A percentile compares a stretch with the other conserved stretches of the same genome.
These are phyloP conservation scores for Metschnikowia sp. DNA, from an alignment of 805 yeast species.

Conservation along the genomic window DNA sequence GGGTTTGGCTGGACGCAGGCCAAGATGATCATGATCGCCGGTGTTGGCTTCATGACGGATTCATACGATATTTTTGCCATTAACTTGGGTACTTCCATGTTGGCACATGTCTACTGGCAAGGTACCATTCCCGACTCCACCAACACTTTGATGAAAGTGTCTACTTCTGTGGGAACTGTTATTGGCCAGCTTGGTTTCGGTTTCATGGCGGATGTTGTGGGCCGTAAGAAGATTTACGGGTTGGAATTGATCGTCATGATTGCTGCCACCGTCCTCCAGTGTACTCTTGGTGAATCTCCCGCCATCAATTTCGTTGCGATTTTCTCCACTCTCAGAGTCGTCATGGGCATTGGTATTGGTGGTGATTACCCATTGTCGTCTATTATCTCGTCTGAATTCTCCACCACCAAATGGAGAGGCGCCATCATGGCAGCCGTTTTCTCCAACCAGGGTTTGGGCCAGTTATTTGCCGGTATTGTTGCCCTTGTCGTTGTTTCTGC, in stretches of 20 bases:
- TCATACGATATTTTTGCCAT: slow-evolving; percentile 91
- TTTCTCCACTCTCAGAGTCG: slow-evolving; percentile 71
- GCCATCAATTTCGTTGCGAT: slow-evolving; percentile 73
- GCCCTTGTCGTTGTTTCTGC: slow-evolving; percentile 74
- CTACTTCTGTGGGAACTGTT: slow-evolving; percentile 92
- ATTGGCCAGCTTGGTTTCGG: slow-evolving; percentile 89
- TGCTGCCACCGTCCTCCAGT: slow-evolving; percentile 72
- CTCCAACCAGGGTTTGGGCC: slow-evolving; percentile 97
- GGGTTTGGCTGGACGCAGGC: slow-evolving; percentile 79
- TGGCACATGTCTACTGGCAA: slow-evolving; percentile 71
- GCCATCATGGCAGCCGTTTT: slow-evolving; percentile 96
- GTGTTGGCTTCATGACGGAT: slow-evolving; percentile 93
- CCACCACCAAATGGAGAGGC: slow-evolving; percentile 97
- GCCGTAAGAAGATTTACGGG: slow-evolving; percentile 88
- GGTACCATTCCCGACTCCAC: slow-evolving; percentile 68
- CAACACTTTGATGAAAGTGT: slow-evolving; percentile 72
- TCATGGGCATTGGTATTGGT: slow-evolving; percentile 96
- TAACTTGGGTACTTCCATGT: slow-evolving; percentile 76
- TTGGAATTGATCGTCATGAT: slow-evolving; percentile 82
- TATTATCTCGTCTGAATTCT: slow-evolving; percentile 87
- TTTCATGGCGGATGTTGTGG: slow-evolving; percentile 71
- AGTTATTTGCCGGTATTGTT: slow-evolving; percentile 80
- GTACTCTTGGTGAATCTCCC: slow-evolving; percentile 66
- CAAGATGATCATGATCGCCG: slow-evolving; percentile 78
- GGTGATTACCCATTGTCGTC: slow-evolving; percentile 95